Base-by-base conservation (phyloP, 495 filamentous ascomycete genomes). In the Chaetomium fimeti region DNA sequence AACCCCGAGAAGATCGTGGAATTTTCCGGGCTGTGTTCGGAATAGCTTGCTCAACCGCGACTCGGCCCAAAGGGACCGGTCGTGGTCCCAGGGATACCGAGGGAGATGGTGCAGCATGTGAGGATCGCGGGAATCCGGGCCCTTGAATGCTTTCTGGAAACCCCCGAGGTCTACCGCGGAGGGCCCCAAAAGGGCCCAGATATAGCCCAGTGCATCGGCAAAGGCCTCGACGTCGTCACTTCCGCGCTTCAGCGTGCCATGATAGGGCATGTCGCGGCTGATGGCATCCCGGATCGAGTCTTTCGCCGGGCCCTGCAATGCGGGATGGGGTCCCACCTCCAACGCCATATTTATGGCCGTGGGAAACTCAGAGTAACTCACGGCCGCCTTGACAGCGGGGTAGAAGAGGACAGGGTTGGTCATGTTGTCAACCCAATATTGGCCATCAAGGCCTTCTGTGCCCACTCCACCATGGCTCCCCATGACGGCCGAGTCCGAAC, bases 11-110 rank as follows among this genome's bases (percentile, higher is more conserved):
- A 85, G 69, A 24, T 77, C 74, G 59, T 83, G 79, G 4, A 71
- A 68, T 0, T 72, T 62, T 2, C 66, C 36, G 2, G 20, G 24
- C 3, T 65, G 61, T 2, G 15, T 48, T 16, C 73, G 73, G 0
- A 74, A 58, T 0, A 59, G 65, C n/a, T 60, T 67, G 2, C 74
- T 75, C 18, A 27, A 24, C 0, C 82, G 76, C 0, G 82, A 82
- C 43, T 85, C 84, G 36, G 74, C 43, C 79, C 81, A 83, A 65
- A 77, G 73, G 0, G 63, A 12, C 0, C 67, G 68, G 1, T 73
- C 68, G 57, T 86, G 83, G 27, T 84, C 68, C 80, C 81, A 87
- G 0, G 58, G 62, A 54, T 86, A 86, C 0, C 72, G 38, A 0
- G 84, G 85, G 11, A 88, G 69, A 2, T 64, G 76, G 5, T 73